phyloP scores from a whole-genome alignment of 73 alveolate genomes.

The Paramecium sexaurelia region DNA sequence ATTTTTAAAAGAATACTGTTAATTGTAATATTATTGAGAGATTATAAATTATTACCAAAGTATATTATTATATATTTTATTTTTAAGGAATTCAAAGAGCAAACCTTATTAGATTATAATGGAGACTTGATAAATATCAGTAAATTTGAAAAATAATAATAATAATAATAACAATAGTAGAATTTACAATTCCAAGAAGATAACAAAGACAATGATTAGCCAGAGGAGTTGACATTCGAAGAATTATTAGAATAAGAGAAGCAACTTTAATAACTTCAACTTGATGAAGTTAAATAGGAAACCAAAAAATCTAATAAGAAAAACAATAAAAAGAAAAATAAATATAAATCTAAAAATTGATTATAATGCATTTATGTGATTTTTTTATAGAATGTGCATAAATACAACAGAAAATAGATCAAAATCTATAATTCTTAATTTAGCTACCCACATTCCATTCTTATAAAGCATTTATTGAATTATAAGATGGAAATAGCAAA shows the following conservation, averaged over 20 bases:
- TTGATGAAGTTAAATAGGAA: not conserved
- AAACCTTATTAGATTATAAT: not conserved
- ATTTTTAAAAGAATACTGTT: not conserved
- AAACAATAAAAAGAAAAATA: not conserved
- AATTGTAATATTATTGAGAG: not conserved
- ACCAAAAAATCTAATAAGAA: not conserved
- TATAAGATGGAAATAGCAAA: not conserved
- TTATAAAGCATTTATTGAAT: not conserved
- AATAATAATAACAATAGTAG: not conserved
- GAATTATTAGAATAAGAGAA: slow-evolving; percentile 48
- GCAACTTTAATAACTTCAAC: not conserved
- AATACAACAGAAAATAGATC: slow-evolving; percentile 12
- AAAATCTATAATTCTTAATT: not conserved
- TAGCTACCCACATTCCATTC: slow-evolving; percentile 7
- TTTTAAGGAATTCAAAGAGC: slow-evolving; percentile 4
- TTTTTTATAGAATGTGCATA: slow-evolving; percentile 43
- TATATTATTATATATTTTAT: too few species aligned
- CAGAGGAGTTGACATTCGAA: slow-evolving; percentile 43
- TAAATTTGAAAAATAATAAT: not conserved
- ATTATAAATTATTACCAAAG: not conserved
- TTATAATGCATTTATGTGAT: slow-evolving; percentile 44
- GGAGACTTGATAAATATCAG: not conserved
- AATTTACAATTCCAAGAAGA: not conserved
- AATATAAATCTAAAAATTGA: not conserved
- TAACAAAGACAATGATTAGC: not conserved